A percentile compares a stretch with the other conserved stretches of the same genome.
These are phyloP conservation scores for Rutidosis leptorrhynchoides DNA, from an alignment of 129 eudicot species.

Conservation along the genomic window DNA sequence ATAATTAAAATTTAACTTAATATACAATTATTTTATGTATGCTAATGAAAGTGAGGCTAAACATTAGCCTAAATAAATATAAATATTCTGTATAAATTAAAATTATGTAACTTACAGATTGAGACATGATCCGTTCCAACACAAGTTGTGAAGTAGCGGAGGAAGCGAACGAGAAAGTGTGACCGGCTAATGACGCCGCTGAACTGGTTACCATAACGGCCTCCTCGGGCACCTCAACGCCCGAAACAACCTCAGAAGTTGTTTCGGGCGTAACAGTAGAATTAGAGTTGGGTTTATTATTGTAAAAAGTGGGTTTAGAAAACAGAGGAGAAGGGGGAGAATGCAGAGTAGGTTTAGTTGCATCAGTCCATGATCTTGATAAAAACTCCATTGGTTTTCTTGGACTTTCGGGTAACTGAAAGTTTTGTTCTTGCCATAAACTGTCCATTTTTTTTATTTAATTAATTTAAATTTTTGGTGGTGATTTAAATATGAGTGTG, in stretches of 20 bases:
- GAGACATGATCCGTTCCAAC: slow-evolving; percentile 96
- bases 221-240: slow-evolving; percentile 30
- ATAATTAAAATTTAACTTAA: no score
- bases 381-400: slow-evolving; percentile 85
- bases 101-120: slow-evolving; percentile 86
- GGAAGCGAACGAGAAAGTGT: slow-evolving; percentile 91
- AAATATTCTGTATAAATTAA: no score
- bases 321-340: slow-evolving; percentile 46
- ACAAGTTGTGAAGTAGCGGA: slow-evolving; percentile 95
- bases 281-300: not conserved
- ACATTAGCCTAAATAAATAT: not conserved
- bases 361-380: slow-evolving; percentile 90
- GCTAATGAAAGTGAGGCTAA: no score
- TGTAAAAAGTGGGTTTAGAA: slow-evolving; percentile 20
- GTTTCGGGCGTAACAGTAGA: slow-evolving; percentile 16
- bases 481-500: not conserved
- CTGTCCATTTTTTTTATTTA: slow-evolving; percentile 45
- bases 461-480: not conserved
- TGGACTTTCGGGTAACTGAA: slow-evolving; percentile 86
- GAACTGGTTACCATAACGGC: slow-evolving; percentile 12
- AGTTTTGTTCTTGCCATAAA: slow-evolving; percentile 47
- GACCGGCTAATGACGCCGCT: slow-evolving; percentile 44
- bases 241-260: not conserved
- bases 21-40: no score
- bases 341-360: slow-evolving; percentile 56